phyloP scores from a whole-genome alignment of 306 rosid species.

The Parietaria judaica region DNA sequence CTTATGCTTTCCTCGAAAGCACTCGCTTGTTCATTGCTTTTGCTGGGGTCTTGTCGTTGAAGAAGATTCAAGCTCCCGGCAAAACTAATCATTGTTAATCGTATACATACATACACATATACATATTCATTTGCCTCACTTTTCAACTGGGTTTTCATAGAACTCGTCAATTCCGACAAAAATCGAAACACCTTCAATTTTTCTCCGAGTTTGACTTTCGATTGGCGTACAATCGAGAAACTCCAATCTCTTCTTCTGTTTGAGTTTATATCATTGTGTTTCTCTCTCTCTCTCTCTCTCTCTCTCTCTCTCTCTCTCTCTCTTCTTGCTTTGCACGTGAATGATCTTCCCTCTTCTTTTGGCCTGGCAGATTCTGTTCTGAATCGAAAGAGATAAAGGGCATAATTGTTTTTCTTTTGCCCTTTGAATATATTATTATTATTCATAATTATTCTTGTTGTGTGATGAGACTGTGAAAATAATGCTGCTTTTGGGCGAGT shows the following conservation, averaged over 20 bases:
- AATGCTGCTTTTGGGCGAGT: slow-evolving; percentile 36
- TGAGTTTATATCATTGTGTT: no score
- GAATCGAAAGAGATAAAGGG: slow-evolving; percentile 19
- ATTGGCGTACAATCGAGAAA: slow-evolving; percentile 32
- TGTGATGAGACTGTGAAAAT: slow-evolving; percentile 25
- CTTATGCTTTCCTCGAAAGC: slow-evolving; percentile 19
- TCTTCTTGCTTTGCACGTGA: slow-evolving; percentile 15
- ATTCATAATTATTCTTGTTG: background rate
- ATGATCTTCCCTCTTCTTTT: slow-evolving; percentile 19
- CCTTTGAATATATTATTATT: slow-evolving; percentile 18
- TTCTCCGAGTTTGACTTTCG: slow-evolving; percentile 53
- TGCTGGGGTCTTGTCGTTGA: slow-evolving; percentile 20
- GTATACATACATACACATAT: background rate
- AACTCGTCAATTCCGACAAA: slow-evolving; percentile 37
- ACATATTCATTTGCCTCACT: background rate
- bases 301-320: background rate
- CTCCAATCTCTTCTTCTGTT: slow-evolving; percentile 2
- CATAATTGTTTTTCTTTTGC: slow-evolving; percentile 11
- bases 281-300: background rate
- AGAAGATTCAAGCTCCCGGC: slow-evolving; percentile 17
- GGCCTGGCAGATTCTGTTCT: slow-evolving; percentile 29
- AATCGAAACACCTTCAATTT: background rate
- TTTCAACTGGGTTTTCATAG: slow-evolving; percentile 34
- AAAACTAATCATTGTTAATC: background rate
- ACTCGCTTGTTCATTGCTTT: background rate